A percentile compares a stretch with the other conserved stretches of the same genome.
These are phyloP conservation scores for Catharanthus roseus DNA, from an alignment of 257 asterid genomes.

Conservation along the genomic window DNA sequence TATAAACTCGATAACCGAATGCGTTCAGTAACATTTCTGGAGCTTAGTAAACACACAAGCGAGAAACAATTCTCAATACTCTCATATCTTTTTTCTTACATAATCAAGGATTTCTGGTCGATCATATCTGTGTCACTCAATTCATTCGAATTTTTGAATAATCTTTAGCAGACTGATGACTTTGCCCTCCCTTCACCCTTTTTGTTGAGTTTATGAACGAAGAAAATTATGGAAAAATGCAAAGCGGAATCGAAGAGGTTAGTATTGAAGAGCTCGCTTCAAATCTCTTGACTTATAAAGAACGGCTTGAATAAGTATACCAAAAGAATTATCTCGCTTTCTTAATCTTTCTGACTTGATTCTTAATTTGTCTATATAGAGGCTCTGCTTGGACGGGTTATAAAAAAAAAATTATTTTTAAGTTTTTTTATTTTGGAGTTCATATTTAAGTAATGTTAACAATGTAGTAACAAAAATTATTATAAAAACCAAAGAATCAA, in stretches of 20 bases:
- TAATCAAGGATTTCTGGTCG: background rate
- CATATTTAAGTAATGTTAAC: too few species aligned
- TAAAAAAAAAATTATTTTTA: too few species aligned
- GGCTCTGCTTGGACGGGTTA: too few species aligned
- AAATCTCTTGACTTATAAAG: slow-evolving; percentile 77
- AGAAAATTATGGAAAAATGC: slow-evolving; percentile 10
- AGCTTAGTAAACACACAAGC: too few species aligned
- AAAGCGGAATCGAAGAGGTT: slow-evolving; percentile 65
- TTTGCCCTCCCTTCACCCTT: background rate
- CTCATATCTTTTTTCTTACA: background rate
- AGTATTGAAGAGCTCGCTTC: slow-evolving; percentile 80
- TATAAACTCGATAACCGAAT: too few species aligned
- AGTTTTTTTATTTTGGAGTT: too few species aligned
- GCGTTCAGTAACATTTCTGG: too few species aligned
- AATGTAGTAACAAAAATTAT: too few species aligned
- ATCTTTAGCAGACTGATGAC: background rate
- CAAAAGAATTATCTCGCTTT: background rate
- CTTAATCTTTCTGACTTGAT: background rate
- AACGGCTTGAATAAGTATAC: slow-evolving; percentile 83
- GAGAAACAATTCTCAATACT: background rate
- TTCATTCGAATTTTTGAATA: background rate
- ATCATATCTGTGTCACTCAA: background rate
- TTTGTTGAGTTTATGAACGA: background rate
- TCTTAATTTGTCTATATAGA: background rate
- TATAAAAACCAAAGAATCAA: too few species aligned